Evolutionary conservation across 75 land plant genomes (phyloP).

Genomic region (Pinus tabuliformis): DNA sequence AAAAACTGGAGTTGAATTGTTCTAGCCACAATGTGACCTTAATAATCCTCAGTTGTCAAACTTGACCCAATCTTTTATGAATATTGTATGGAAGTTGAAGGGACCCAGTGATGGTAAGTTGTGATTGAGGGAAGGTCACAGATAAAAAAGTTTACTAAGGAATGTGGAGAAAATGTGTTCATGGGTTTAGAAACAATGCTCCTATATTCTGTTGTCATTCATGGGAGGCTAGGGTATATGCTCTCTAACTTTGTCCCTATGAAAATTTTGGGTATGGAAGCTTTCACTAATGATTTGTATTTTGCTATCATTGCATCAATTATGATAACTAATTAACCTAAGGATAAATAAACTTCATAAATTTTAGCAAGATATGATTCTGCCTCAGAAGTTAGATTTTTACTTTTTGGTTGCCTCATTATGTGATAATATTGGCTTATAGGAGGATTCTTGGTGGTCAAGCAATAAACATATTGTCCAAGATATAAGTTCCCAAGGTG

Average conservation of each 20-base stretch:
- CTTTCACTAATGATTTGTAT: conserved; percentile 6
- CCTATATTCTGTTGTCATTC: background rate
- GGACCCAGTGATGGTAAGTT: no score
- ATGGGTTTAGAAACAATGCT: background rate
- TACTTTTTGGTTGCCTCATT: no score
- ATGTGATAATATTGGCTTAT: background rate
- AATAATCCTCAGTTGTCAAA: no score
- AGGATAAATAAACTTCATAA: background rate
- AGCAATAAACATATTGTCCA: background rate
- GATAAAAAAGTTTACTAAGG: no score
- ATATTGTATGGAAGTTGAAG: no score
- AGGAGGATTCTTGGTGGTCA: background rate
- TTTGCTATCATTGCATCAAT: background rate
- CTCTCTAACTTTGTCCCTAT: background rate
- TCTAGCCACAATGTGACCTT: no score
- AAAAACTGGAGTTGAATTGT: no score
- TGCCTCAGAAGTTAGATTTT: conserved; percentile 3
- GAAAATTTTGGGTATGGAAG: background rate
- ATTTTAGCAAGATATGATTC: background rate
- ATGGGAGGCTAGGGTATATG: background rate
- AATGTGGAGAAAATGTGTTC: no score
- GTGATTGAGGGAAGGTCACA: no score
- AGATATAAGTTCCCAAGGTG: no score
- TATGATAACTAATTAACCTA: background rate
- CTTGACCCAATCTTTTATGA: no score